These are phyloP conservation scores for Dactylellina leptospora DNA, from an alignment of 2,329 filamentous ascomycete genomes.

Conservation along the genomic window DNA sequence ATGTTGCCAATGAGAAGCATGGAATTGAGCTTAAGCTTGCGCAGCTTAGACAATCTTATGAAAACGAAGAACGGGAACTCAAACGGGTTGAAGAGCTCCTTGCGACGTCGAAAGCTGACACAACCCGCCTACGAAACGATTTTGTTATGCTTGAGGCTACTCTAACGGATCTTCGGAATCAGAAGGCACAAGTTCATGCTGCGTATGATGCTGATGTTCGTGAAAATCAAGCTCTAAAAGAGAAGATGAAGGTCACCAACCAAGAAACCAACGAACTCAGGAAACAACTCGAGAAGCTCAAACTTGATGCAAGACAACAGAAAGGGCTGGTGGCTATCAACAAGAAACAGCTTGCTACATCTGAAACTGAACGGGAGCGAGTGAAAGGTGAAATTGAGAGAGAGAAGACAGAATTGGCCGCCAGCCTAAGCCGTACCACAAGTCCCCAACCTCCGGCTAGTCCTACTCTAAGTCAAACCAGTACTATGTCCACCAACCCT, in stretches of 20 bases:
- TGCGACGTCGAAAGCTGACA: slow-evolving; percentile 77
- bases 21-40: slow-evolving; percentile 89
- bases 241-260: slow-evolving; percentile 84
- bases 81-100: slow-evolving; percentile 86
- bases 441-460: slow-evolving; percentile 72
- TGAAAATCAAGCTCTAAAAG: slow-evolving; percentile 85
- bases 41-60: slow-evolving; percentile 86
- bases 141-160: slow-evolving; percentile 82
- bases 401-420: slow-evolving; percentile 66
- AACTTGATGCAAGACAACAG: slow-evolving; percentile 89
- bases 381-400: slow-evolving; percentile 80
- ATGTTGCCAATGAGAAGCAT: slow-evolving; percentile 84
- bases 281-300: slow-evolving; percentile 90
- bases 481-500: slow-evolving; percentile 58
- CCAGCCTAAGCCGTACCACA: slow-evolving; percentile 64
- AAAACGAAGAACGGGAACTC: slow-evolving; percentile 89
- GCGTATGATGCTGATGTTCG: slow-evolving; percentile 85
- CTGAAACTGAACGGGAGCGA: slow-evolving; percentile 87
- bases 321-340: slow-evolving; percentile 97
- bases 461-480: slow-evolving; percentile 60
- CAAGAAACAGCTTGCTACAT: slow-evolving; percentile 93
- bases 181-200: slow-evolving; percentile 78
- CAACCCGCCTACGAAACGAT: slow-evolving; percentile 82
- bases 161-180: slow-evolving; percentile 80
- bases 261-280: slow-evolving; percentile 83